These are phyloP conservation scores for Diaporthe vexans DNA, from an alignment of 2,329 filamentous ascomycete genomes.

Conservation along the genomic window DNA sequence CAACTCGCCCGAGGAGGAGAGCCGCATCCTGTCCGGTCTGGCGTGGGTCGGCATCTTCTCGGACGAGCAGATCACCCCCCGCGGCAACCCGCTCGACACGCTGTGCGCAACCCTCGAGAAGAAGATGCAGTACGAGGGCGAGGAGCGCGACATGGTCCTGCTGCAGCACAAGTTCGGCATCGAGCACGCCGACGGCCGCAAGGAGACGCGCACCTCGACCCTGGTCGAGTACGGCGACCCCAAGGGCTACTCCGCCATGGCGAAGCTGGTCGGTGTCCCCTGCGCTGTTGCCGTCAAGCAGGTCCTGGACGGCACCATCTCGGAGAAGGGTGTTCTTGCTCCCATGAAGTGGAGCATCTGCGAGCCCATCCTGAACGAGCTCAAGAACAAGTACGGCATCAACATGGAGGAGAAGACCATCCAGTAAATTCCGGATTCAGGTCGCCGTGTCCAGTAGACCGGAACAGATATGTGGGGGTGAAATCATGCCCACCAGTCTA, in stretches of 20 bases:
- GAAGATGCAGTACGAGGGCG: conserved; percentile 90
- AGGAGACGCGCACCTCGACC: conserved; percentile 84
- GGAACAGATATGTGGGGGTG: not conserved
- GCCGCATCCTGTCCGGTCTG: conserved; percentile 77
- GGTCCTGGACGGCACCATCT: conserved; percentile 81
- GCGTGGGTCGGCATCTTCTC: conserved; percentile 80
- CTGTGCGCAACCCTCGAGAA: conserved; percentile 87
- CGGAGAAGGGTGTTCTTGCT: conserved; percentile 80
- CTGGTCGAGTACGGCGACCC: conserved; percentile 87
- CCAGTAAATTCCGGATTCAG: conserved; percentile 47
- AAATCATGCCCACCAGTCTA: not conserved
- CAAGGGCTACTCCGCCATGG: conserved; percentile 86
- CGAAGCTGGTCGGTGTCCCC: conserved; percentile 81
- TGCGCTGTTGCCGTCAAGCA: conserved; percentile 79
- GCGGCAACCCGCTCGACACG: conserved; percentile 88
- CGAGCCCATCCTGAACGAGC: conserved; percentile 80
- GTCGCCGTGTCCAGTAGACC: not conserved
- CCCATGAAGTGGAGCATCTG: conserved; percentile 81
- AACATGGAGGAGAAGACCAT: conserved; percentile 78
- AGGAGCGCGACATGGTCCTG: conserved; percentile 87
- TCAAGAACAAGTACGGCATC: conserved; percentile 84
- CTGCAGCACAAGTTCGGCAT: conserved; percentile 88
- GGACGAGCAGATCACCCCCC: conserved; percentile 76
- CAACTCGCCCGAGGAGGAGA: conserved; percentile 72
- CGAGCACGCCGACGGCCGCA: conserved; percentile 83